Percentiles rank a stretch among this genome's conserved stretches.
phyloP scores from a whole-genome alignment of 192 early-diverging fungal genomes.

The Kappamyces sp. region DNA sequence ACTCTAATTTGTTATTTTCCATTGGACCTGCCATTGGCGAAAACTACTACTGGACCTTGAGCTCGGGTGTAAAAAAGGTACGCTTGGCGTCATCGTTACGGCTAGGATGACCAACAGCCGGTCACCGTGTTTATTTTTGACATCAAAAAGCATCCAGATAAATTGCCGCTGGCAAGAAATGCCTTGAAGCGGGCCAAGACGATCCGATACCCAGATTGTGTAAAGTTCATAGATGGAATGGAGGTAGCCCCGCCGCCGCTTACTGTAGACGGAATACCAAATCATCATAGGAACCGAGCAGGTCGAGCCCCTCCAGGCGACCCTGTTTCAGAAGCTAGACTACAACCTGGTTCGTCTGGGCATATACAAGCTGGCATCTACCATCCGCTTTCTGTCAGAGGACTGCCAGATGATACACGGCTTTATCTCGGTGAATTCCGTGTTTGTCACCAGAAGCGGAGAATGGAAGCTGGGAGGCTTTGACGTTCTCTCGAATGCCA shows the following conservation, averaged over 20 bases:
- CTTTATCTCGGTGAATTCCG: constrained; percentile 67
- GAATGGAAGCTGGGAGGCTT: constrained; percentile 94
- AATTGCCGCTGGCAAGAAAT: constrained; percentile 79
- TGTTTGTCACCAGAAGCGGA: constrained; percentile 84
- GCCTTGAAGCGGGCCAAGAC: constrained; percentile 80
- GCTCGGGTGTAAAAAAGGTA: constrained; percentile 3
- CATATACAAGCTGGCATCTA: constrained; percentile 81
- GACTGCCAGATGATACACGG: constrained; percentile 86
- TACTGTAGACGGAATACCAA: constrained; percentile 54
- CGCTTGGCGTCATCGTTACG: too few relatives aligned
- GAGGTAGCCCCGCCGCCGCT: constrained; percentile 50
- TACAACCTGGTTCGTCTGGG: constrained; percentile 69
- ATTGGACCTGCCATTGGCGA: background rate
- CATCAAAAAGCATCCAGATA: constrained; percentile 53
- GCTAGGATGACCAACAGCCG: background rate
- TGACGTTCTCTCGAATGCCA: constrained; percentile 66
- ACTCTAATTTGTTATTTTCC: constrained; percentile 1
- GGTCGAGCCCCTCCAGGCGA: constrained; percentile 58
- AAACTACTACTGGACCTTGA: constrained; percentile 5
- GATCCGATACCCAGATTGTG: constrained; percentile 81
- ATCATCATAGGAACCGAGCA: constrained; percentile 88
- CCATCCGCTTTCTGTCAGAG: constrained; percentile 78
- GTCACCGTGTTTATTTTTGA: constrained; percentile 79
- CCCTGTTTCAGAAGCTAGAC: constrained; percentile 38
- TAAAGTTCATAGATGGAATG: constrained; percentile 78